A percentile compares a stretch with the other conserved stretches of the same genome.
These are phyloP conservation scores for Colletotrichum zoysiae DNA, from an alignment of 2,329 filamentous ascomycete genomes.

Conservation along the genomic window DNA sequence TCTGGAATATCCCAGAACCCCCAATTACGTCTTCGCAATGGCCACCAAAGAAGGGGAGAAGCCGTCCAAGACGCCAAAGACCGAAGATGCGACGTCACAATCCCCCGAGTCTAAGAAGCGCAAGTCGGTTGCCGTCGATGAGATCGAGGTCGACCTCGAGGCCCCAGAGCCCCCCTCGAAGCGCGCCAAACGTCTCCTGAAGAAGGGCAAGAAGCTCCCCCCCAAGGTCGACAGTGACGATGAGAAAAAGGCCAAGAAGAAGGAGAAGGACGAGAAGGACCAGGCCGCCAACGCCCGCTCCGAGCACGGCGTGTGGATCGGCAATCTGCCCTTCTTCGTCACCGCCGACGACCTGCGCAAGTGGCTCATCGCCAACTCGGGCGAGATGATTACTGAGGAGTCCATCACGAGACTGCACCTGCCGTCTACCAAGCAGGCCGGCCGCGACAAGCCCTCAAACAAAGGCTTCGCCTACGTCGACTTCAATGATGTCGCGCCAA, in stretches of 20 bases:
- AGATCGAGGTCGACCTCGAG: constrained; percentile 89
- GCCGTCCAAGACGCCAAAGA: constrained; percentile 12
- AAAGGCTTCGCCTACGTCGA: constrained; percentile 98
- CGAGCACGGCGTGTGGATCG: constrained; percentile 92
- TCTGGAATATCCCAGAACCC: not conserved
- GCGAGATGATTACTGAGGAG: constrained; percentile 73
- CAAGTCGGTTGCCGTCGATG: constrained; percentile 72
- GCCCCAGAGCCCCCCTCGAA: constrained; percentile 97
- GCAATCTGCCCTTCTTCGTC: constrained; percentile 88
- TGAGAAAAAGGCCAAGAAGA: constrained; percentile 54
- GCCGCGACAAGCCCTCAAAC: constrained; percentile 69
- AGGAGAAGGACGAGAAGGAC: constrained; percentile 55
- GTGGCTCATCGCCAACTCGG: constrained; percentile 82
- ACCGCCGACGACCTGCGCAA: constrained; percentile 80
- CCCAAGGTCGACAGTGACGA: constrained; percentile 57
- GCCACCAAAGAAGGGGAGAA: constrained; percentile 27
- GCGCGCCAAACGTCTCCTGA: constrained; percentile 88
- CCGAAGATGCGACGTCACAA: constrained; percentile 15
- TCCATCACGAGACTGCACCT: constrained; percentile 89
- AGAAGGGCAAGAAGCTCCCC: constrained; percentile 79
- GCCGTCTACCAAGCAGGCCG: constrained; percentile 70
- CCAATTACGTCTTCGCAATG: not conserved
- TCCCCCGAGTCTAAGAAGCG: constrained; percentile 71
- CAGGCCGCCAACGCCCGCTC: constrained; percentile 70
- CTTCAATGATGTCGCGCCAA: constrained; percentile 77